Evolutionary conservation across 768 basidiomycete genomes (phyloP).

Genomic region (Boletus rex-veris): DNA sequence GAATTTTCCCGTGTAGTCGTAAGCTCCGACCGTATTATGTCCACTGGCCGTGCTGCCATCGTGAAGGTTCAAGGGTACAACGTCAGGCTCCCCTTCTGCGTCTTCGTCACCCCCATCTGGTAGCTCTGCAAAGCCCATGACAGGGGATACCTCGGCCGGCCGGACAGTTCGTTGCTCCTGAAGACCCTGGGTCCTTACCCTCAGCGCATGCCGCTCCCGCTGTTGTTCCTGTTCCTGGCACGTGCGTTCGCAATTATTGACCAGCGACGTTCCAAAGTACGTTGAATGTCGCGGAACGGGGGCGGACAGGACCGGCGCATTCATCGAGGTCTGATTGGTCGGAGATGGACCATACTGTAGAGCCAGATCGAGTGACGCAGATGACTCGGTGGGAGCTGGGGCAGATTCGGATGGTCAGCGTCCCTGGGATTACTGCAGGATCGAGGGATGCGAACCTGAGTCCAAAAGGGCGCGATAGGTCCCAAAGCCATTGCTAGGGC

Average conservation of each 20-base stretch:
- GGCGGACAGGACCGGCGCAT: constrained; percentile 25
- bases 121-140: constrained; percentile 29
- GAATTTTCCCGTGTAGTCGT: constrained; percentile 21
- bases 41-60: constrained; percentile 15
- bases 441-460: constrained; percentile 25
- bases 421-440: background rate
- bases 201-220: constrained; percentile 28
- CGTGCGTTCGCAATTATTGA: constrained; percentile 35
- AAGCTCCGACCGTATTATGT: constrained; percentile 28
- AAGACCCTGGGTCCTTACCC: constrained; percentile 32
- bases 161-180: constrained; percentile 33
- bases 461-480: constrained; percentile 23
- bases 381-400: constrained; percentile 21
- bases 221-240: constrained; percentile 39
- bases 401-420: background rate
- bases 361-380: constrained; percentile 21
- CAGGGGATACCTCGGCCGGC: constrained; percentile 32
- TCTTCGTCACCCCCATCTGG: constrained; percentile 34
- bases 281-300: constrained; percentile 34
- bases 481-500: constrained; percentile 21
- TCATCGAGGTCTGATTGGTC: constrained; percentile 20
- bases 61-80: constrained; percentile 28
- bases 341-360: constrained; percentile 24
- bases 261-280: constrained; percentile 29
- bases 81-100: constrained; percentile 34